phyloP scores from a whole-genome alignment of 2,329 filamentous ascomycete species.

The Aspergillus caelatus region DNA sequence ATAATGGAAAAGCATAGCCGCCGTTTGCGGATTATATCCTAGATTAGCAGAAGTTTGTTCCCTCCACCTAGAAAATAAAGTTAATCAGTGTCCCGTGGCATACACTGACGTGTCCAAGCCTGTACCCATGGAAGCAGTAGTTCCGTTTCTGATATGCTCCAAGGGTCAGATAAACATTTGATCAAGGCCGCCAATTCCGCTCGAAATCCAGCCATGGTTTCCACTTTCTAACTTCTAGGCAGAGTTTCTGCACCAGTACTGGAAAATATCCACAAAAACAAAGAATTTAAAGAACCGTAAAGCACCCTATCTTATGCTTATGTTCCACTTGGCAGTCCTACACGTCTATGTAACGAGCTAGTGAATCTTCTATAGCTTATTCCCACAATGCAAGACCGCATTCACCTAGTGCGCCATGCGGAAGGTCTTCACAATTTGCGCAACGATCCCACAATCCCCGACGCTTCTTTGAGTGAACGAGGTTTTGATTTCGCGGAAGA shows the following conservation, averaged over 20 bases:
- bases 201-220: background rate
- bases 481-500: background rate
- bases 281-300: background rate
- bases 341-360: background rate
- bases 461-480: slow-evolving; percentile 4
- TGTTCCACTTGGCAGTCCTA: background rate
- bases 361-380: background rate
- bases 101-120: background rate
- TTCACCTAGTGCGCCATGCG: background rate
- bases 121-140: background rate
- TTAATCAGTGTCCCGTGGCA: background rate
- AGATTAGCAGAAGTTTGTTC: background rate
- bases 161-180: background rate
- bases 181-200: background rate
- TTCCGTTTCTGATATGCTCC: background rate
- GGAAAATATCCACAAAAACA: background rate
- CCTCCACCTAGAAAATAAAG: background rate
- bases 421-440: background rate
- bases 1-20: background rate
- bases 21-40: background rate
- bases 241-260: background rate
- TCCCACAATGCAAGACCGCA: background rate
- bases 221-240: background rate
- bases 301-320: background rate
- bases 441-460: background rate